Evolutionary conservation across 148 eudicot species (phyloP).

Genomic region (Vaccinium vitisidaea): DNA sequence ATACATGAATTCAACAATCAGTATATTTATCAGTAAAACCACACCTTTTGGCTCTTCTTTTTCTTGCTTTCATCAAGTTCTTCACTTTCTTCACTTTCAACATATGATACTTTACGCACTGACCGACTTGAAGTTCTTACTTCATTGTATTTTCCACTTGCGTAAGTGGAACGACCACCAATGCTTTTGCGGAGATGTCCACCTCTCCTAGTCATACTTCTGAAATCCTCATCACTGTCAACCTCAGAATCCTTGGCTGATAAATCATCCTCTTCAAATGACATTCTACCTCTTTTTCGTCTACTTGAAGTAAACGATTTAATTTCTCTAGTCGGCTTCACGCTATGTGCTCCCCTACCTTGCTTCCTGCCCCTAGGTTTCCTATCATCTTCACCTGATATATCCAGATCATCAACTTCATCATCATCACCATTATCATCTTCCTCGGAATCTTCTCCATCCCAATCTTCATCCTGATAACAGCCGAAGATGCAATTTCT

Average conservation of each 20-base stretch:
- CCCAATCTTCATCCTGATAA: constrained; percentile 81
- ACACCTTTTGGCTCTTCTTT: constrained; percentile 82
- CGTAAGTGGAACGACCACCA: constrained; percentile 38
- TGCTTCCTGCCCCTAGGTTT: constrained; percentile 57
- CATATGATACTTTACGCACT: constrained; percentile 83
- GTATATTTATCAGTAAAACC: background rate
- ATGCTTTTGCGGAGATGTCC: constrained; percentile 43
- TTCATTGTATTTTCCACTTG: constrained; percentile 47
- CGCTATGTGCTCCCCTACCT: constrained; percentile 49
- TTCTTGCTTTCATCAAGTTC: constrained; percentile 71
- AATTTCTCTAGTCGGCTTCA: constrained; percentile 47
- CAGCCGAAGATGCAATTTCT: constrained; percentile 14
- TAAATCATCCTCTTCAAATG: constrained; percentile 63
- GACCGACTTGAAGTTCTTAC: constrained; percentile 77
- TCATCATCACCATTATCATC: constrained; percentile 66
- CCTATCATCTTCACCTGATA: constrained; percentile 71
- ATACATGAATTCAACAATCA: constrained; percentile 10
- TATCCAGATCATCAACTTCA: constrained; percentile 44
- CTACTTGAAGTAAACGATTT: constrained; percentile 45
- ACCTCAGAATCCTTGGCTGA: constrained; percentile 74
- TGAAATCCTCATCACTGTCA: constrained; percentile 68
- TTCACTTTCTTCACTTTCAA: constrained; percentile 92
- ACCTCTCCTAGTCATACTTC: constrained; percentile 41
- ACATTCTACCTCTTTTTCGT: constrained; percentile 52
- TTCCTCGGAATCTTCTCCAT: constrained; percentile 69